A percentile compares a stretch with the other conserved stretches of the same genome.
Conservation (phyloP, 495 filamentous ascomycete genomes). For the Hypoxylon fuscum region DNA sequence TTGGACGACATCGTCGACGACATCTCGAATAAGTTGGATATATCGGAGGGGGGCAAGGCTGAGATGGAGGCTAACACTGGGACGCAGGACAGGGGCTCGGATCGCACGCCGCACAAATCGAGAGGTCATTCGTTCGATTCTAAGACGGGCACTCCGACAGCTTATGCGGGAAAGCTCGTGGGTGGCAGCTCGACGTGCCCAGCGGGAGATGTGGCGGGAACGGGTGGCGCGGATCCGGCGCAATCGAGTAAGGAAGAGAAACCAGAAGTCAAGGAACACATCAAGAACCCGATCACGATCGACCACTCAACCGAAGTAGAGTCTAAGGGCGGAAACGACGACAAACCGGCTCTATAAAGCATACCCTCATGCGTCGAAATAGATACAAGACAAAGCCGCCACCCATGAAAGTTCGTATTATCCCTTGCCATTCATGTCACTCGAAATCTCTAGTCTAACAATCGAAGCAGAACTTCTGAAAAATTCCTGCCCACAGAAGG, state of each 20-base stretch:
- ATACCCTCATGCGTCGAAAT: too few relatives aligned
- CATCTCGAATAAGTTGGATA: conserved; percentile 48
- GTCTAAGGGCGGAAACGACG: conserved; percentile 6
- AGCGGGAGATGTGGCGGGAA: neutral
- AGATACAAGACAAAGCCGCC: too few relatives aligned
- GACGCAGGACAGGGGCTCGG: conserved; percentile 28
- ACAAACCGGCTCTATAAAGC: conserved; percentile 4
- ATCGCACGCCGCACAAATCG: neutral
- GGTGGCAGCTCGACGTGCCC: conserved; percentile 3
- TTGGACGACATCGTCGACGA: conserved; percentile 48
- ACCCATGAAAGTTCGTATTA: too few relatives aligned
- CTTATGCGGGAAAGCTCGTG: conserved; percentile 22
- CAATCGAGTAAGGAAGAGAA: neutral
- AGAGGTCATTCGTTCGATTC: neutral
- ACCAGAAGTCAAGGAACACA: too few relatives aligned
- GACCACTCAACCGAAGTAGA: conserved; percentile 4
- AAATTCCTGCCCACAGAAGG: too few relatives aligned
- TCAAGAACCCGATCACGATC: neutral
- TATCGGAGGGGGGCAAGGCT: conserved; percentile 37
- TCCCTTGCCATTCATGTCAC: too few relatives aligned
- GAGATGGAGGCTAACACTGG: conserved; percentile 34
- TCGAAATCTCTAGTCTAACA: too few relatives aligned
- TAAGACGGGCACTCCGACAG: neutral
- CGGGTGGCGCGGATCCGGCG: neutral
- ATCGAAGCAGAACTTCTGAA: too few relatives aligned